Base-by-base conservation (phyloP, 2,329 filamentous ascomycete genomes). In the Alternaria ventricosa region DNA sequence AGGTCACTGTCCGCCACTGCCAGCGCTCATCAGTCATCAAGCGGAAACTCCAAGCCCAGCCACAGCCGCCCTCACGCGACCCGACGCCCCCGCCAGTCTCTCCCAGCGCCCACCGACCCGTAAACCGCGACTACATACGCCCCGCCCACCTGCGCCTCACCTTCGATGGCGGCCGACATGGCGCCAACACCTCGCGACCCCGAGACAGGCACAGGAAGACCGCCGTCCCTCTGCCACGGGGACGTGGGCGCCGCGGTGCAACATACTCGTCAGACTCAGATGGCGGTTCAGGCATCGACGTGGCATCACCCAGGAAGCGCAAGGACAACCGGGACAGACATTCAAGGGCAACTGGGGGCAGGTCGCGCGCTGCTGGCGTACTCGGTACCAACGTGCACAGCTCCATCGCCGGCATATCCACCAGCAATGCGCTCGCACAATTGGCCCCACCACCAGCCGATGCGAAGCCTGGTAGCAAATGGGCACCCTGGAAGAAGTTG, bases 401-500 rank as follows among this genome's bases (percentile, higher is more conserved):
- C 55, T 80, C 82, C 23, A 82, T 86, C 50, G 84, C 85, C 13
- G 85, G 84, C 13, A 88, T 88, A 49, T 89, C 87, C 22, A 89
- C 87, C 11, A 88, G 87, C 70, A 88, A 87, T 75, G 87, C 87
- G 5, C 80, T 89, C 49, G 85, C 88, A 6, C 81, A 85, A 66
- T 80, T 89, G 20, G 84, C 85, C 13, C 86, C 87, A 15, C 88
- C 88, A 10, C 88, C 88, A 13, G 79, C 84, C 20, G 86, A 89
- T 74, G 88, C 88, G 8, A 81, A 82, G 57, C 82, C 86, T 23
- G 88, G 88, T 49, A 89, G 87, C 77, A 85, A 86, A 71, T 86
- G 86, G 79, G 80, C 85, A 64, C 88, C 88, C 2, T 90, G 88
- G 88, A 82, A 88, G 70, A 87, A 87, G 61, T 79, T 90, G 65